These are phyloP conservation scores for Daldinia grandis DNA, from an alignment of 495 filamentous ascomycete species.

Conservation along the genomic window DNA sequence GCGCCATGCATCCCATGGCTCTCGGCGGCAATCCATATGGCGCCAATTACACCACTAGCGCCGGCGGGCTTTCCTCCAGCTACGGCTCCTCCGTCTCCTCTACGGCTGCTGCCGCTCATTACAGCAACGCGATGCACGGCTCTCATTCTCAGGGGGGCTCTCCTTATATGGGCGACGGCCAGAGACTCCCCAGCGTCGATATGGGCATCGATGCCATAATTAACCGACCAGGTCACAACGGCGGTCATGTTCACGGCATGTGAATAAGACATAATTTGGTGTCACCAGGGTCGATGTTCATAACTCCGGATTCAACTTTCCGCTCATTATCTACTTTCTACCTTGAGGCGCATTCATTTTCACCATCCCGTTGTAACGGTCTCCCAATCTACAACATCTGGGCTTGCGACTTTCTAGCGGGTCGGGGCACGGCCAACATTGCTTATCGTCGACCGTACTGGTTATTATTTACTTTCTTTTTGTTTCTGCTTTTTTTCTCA, in stretches of 20 bases:
- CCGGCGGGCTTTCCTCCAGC: conserved; percentile 44
- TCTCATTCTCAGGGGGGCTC: conserved; percentile 54
- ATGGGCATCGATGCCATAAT: conserved; percentile 66
- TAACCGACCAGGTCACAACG: conserved; percentile 52
- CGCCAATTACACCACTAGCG: conserved; percentile 39
- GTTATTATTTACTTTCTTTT: conserved; percentile 11
- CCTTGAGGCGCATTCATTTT: not conserved
- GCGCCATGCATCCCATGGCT: conserved; percentile 44
- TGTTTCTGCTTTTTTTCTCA: not conserved
- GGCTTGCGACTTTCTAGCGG: not conserved
- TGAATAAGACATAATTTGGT: conserved; percentile 6
- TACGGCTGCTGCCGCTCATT: conserved; percentile 41
- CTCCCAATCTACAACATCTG: too few species aligned
- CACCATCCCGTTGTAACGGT: not conserved
- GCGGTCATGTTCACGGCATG: conserved; percentile 32
- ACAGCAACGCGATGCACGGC: conserved; percentile 54
- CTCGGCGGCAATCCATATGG: conserved; percentile 37
- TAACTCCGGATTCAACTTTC: conserved; percentile 1
- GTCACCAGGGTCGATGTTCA: not conserved
- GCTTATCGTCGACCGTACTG: not conserved
- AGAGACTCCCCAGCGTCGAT: conserved; percentile 61
- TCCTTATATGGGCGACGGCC: conserved; percentile 56
- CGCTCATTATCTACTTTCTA: conserved; percentile 6
- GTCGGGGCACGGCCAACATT: not conserved
- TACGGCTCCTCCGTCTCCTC: conserved; percentile 47